Percentiles rank a stretch among this genome's conserved stretches.
Evolutionary conservation across 2,329 filamentous ascomycete genomes (phyloP).

Genomic region (Trichophyton simii): DNA sequence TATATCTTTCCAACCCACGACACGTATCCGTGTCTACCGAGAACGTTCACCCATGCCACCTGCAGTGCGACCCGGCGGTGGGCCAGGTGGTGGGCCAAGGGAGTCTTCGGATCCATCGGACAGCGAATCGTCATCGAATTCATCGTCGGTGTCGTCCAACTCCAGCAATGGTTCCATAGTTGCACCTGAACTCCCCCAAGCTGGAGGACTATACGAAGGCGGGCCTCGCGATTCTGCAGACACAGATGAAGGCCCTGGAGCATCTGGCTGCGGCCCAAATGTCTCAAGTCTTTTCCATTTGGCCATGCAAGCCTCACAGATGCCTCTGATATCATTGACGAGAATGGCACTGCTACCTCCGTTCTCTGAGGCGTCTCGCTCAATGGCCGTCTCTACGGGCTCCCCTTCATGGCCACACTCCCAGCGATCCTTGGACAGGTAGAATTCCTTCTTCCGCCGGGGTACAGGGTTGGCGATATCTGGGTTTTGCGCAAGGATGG

Average conservation of each 20-base stretch:
- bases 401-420: constrained; percentile 14
- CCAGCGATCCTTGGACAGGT: constrained; percentile 14
- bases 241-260: background rate
- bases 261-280: background rate
- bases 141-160: background rate
- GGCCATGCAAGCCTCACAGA: constrained; percentile 13
- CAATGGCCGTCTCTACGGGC: constrained; percentile 10
- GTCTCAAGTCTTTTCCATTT: constrained; percentile 13
- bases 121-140: background rate
- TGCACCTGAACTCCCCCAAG: background rate
- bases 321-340: constrained; percentile 11
- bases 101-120: background rate
- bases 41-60: background rate
- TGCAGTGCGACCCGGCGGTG: background rate
- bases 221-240: background rate
- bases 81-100: background rate
- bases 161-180: background rate
- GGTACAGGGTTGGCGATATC: constrained; percentile 11
- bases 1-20: no score
- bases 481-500: constrained; percentile 12
- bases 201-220: constrained; percentile 1
- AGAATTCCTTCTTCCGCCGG: constrained; percentile 7
- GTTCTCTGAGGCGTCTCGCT: constrained; percentile 6
- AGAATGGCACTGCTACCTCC: background rate
- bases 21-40: no score